phyloP scores from a whole-genome alignment of 495 filamentous ascomycete genomes.

The Apiosordaria backusii region DNA sequence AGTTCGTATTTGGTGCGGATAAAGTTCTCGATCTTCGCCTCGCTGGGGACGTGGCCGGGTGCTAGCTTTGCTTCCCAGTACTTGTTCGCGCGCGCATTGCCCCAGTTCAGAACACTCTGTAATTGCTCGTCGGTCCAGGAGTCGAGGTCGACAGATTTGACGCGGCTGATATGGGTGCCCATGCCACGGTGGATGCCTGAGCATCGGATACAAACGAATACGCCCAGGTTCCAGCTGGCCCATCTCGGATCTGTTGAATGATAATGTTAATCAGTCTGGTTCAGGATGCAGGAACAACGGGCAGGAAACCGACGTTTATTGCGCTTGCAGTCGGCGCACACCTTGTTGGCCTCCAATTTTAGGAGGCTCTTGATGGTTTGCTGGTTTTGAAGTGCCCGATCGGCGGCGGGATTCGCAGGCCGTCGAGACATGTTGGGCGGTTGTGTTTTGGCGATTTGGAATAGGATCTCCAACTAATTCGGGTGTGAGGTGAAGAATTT shows the following conservation, averaged over 20 bases:
- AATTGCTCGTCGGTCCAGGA: conserved; percentile 98
- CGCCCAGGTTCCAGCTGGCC: conserved; percentile 95
- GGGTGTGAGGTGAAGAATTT: not conserved
- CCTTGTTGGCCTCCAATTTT: conserved; percentile 91
- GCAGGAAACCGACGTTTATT: conserved; percentile 77
- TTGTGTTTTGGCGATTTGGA: not conserved
- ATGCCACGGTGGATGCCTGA: conserved; percentile 97
- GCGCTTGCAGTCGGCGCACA: conserved; percentile 96
- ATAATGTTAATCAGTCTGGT: conserved; percentile 16
- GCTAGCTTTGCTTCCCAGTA: conserved; percentile 98
- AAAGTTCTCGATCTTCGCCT: conserved; percentile 98
- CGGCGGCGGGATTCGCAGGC: conserved; percentile 65
- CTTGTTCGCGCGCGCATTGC: conserved; percentile 92
- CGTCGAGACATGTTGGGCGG: conserved; percentile 76
- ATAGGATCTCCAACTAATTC: not conserved
- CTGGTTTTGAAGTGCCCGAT: conserved; percentile 81
- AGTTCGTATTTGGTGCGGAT: conserved; percentile 98
- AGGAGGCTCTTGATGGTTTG: conserved; percentile 85
- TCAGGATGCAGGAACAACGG: not conserved
- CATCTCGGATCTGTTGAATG: conserved; percentile 76
- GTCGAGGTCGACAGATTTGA: conserved; percentile 97
- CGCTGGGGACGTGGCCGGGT: conserved; percentile 89
- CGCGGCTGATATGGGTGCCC: conserved; percentile 96
- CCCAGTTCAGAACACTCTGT: conserved; percentile 87
- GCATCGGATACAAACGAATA: conserved; percentile 96